Conservation (phyloP, 345 rosid species). For the Salix purpurea region DNA sequence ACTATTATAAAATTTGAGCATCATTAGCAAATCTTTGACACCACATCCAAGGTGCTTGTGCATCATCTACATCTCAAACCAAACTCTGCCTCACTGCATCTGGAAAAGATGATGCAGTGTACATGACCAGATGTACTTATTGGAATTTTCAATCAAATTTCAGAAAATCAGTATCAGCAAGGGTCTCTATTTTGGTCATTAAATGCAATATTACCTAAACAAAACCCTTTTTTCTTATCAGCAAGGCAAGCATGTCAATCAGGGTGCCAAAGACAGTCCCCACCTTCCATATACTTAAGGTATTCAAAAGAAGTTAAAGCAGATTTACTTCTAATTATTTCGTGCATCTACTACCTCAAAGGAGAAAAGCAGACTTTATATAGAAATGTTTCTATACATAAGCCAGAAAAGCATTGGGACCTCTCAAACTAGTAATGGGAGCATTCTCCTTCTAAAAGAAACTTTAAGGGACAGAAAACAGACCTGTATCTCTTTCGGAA, state of each 20-base stretch:
- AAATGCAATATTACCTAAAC: not conserved
- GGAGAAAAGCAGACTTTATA: not conserved
- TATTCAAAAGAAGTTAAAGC: not conserved
- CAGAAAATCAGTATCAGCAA: not conserved
- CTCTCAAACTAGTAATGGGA: not conserved
- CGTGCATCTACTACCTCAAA: not conserved
- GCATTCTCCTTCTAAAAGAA: not conserved
- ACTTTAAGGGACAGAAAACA: not conserved
- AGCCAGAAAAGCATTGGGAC: not conserved
- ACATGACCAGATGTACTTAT: not conserved
- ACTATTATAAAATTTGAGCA: not conserved
- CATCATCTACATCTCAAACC: not conserved
- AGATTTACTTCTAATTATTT: not conserved
- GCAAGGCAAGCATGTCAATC: not conserved
- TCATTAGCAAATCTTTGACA: not conserved
- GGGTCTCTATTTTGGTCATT: not conserved
- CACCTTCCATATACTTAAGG: not conserved
- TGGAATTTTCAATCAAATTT: not conserved
- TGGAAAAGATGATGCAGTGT: not conserved
- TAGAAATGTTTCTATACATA: not conserved
- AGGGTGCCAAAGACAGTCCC: not conserved
- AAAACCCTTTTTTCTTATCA: not conserved
- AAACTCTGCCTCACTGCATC: not conserved
- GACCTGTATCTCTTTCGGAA: conserved; percentile 97
- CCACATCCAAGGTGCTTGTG: not conserved